Conservation (phyloP, 208 protist genomes). For the Strigomonas culicis region DNA sequence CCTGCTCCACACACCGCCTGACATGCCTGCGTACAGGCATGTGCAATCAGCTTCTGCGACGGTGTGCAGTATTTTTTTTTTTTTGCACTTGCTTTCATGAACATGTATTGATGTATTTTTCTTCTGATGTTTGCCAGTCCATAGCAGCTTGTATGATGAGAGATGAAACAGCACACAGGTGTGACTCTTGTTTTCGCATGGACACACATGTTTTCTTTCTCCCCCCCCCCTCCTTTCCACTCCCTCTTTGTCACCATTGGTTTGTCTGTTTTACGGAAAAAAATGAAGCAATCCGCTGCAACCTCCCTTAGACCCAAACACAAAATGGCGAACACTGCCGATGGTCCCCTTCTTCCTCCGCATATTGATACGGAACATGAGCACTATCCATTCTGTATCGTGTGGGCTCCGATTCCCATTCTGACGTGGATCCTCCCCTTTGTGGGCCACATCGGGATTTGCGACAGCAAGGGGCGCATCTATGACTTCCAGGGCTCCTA, state of each 20-base stretch:
- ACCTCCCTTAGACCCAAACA: background rate
- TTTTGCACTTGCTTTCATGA: no score
- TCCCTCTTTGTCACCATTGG: background rate
- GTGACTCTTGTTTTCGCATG: no score
- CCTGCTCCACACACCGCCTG: no score
- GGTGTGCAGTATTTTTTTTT: no score
- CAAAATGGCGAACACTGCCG: constrained; percentile 8
- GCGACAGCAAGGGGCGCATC: constrained; percentile 77
- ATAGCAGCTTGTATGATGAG: no score
- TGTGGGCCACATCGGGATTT: constrained; percentile 90
- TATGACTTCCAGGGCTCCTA: constrained; percentile 91
- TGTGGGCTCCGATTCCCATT: constrained; percentile 89
- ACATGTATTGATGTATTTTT: no score
- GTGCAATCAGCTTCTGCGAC: no score
- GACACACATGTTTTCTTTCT: no score
- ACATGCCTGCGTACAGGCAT: no score
- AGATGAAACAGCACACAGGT: no score
- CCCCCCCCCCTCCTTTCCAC: no score
- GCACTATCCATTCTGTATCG: constrained; percentile 90
- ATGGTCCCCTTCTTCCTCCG: constrained; percentile 29
- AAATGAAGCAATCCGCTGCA: background rate
- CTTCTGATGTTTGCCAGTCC: no score
- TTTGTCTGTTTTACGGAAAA: background rate
- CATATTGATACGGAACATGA: constrained; percentile 50
- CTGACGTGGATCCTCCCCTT: constrained; percentile 90